Base-by-base conservation (phyloP, 768 basidiomycete genomes). In the Boletellus sp. region DNA sequence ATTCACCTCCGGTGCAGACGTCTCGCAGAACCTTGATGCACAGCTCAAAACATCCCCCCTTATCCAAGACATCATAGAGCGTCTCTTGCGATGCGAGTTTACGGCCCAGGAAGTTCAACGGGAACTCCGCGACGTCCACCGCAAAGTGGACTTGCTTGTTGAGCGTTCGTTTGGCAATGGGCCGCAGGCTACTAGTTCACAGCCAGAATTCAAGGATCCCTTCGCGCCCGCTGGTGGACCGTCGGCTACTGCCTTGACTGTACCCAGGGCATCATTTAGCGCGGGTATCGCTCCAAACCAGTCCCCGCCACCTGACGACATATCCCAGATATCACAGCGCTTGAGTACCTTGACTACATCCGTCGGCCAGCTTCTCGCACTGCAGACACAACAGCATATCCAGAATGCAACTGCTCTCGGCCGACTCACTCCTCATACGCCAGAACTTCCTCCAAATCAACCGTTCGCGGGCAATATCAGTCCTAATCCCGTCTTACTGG, bases 131-230 rank as follows among this genome's bases (percentile, higher is more conserved):
- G 87, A 90, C 57, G 75, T 93, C 41, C 80, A 84, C 54, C 83
- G 81, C 63, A 93, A 92, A 71, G 79, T 92, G 52, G 81, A 85
- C 61, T 59, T 90, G 15, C 74, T 93, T 47, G 72, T 92, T 24
- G 88, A 91, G 52, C 80, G 84, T 23, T 77, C 81, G 11, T 63
- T 87, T 46, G 60, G 52, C 42, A 63, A 39, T 36, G 33, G 39
- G n/a, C 46, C 50, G 23, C 60, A 48, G 59, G 57, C 43, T n/a
- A 46, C 42, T 59, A 61, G 20, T 49, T 57, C 54, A 24, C 78
- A 82, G 50, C 85, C 85, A n/a, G 88, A 90, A 57, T 91, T 90
- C 74, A 85, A 86, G 62, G 83, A 90, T 61, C 89, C 89, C 0
- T 91, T 91, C 60, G 81, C 87, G 28, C 62, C 79, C 7, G 42